These are phyloP conservation scores for Phytophthora podocarpi DNA, from an alignment of 352 stramenopile species.

Conservation along the genomic window DNA sequence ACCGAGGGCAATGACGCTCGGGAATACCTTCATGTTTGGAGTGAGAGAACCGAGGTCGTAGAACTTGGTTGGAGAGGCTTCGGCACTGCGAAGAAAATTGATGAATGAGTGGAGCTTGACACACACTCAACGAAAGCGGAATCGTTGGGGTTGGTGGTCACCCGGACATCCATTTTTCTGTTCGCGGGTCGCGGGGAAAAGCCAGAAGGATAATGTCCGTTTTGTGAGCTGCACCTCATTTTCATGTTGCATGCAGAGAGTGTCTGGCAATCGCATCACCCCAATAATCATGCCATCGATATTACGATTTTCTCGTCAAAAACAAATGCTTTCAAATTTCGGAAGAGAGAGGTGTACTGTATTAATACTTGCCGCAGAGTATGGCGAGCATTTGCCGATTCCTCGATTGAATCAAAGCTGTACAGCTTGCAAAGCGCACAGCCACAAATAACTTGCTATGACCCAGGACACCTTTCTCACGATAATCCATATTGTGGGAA, in stretches of 20 bases:
- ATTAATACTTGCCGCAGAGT: too few species aligned
- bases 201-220: conserved; percentile 12
- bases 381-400: too few species aligned
- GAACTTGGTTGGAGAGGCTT: conserved; percentile 33
- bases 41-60: conserved; percentile 1
- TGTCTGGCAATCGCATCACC: background rate
- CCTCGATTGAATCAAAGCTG: too few species aligned
- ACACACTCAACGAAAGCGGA: background rate
- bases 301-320: background rate
- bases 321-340: conserved; percentile 18
- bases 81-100: conserved; percentile 11
- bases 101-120: conserved; percentile 12
- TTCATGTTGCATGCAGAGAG: conserved; percentile 11
- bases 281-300: background rate
- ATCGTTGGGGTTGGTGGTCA: conserved; percentile 1
- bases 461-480: too few species aligned
- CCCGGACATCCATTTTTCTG: conserved; percentile 19
- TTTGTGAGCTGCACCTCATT: conserved; percentile 18
- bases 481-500: too few species aligned
- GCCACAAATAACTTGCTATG: too few species aligned
- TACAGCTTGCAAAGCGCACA: too few species aligned
- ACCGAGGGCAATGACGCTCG: conserved; percentile 22
- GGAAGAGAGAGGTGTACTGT: too few species aligned
- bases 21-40: conserved; percentile 29
- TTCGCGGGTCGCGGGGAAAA: conserved; percentile 9